These are phyloP conservation scores for Solanum raphanifolium DNA, from an alignment of 257 asterid species.

Conservation along the genomic window DNA sequence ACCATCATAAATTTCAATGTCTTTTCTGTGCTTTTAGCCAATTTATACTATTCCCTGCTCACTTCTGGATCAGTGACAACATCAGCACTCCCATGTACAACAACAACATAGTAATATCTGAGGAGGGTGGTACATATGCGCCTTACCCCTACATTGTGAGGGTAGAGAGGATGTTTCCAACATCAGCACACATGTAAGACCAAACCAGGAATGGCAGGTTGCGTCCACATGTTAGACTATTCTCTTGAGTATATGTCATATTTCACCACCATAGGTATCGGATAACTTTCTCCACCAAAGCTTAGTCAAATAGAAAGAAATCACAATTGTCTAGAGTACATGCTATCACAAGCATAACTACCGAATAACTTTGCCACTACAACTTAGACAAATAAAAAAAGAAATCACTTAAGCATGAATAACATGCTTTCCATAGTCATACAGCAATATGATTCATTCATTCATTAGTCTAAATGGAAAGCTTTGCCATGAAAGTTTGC, in stretches of 20 bases:
- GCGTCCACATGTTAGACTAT: background rate
- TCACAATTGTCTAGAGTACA: background rate
- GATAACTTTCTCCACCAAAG: background rate
- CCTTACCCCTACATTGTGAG: background rate
- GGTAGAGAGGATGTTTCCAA: background rate
- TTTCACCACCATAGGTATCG: no score
- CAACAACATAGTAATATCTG: background rate
- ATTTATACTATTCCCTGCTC: constrained; percentile 62
- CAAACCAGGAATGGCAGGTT: background rate
- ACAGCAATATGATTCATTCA: background rate
- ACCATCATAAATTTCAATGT: constrained; percentile 64
- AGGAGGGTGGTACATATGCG: background rate
- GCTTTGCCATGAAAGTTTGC: background rate
- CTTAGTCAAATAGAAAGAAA: background rate
- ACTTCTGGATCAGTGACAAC: constrained; percentile 84
- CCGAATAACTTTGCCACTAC: background rate
- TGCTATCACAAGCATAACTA: background rate
- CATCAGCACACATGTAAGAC: background rate
- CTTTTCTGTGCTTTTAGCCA: constrained; percentile 63
- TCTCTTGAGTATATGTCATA: background rate
- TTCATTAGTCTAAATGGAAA: background rate
- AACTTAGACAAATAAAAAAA: background rate
- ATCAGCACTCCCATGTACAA: constrained; percentile 29
- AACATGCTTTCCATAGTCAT: background rate
- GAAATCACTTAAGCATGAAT: background rate